Percentiles rank a stretch among this genome's conserved stretches.
These are phyloP conservation scores for Sporothrix inflata DNA, from an alignment of 2,329 filamentous ascomycete genomes.

Conservation along the genomic window DNA sequence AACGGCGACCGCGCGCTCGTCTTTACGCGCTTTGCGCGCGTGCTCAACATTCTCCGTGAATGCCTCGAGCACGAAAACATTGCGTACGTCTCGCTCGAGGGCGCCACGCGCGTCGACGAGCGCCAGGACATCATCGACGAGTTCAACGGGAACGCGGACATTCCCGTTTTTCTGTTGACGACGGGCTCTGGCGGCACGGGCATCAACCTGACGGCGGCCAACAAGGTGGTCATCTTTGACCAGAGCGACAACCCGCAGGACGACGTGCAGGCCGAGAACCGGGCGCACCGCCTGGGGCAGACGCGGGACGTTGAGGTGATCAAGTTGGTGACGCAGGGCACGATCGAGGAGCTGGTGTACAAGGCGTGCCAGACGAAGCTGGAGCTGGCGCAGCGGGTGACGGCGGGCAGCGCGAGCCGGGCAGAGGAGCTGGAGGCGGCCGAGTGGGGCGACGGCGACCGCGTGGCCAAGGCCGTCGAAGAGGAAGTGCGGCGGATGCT, in stretches of 20 bases:
- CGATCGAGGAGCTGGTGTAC: conserved; percentile 92
- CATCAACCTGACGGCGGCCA: conserved; percentile 92
- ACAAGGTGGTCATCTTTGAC: conserved; percentile 98
- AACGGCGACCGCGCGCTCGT: conserved; percentile 87
- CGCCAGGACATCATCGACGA: conserved; percentile 87
- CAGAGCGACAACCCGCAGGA: conserved; percentile 97
- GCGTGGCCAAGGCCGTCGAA: conserved; percentile 44
- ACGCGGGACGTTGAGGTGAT: conserved; percentile 88
- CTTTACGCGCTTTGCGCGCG: conserved; percentile 90
- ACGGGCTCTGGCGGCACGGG: conserved; percentile 96
- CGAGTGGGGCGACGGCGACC: conserved; percentile 36
- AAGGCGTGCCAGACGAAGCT: conserved; percentile 91
- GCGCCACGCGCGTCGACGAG: conserved; percentile 76
- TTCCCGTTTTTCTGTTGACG: conserved; percentile 89
- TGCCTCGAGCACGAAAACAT: conserved; percentile 75
- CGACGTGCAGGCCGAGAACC: conserved; percentile 97
- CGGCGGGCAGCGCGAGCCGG: conserved; percentile 35
- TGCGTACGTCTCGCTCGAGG: conserved; percentile 83
- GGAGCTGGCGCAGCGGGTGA: conserved; percentile 72
- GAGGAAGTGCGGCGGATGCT: conserved; percentile 52
- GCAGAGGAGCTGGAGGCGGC: conserved; percentile 41
- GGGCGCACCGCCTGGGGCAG: conserved; percentile 93
- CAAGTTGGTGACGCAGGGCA: conserved; percentile 75
- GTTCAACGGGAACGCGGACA: conserved; percentile 74
- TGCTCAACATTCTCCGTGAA: conserved; percentile 86